These are phyloP conservation scores for Zalaria sp. DNA, from an alignment of 2,329 filamentous ascomycete species.

Conservation along the genomic window DNA sequence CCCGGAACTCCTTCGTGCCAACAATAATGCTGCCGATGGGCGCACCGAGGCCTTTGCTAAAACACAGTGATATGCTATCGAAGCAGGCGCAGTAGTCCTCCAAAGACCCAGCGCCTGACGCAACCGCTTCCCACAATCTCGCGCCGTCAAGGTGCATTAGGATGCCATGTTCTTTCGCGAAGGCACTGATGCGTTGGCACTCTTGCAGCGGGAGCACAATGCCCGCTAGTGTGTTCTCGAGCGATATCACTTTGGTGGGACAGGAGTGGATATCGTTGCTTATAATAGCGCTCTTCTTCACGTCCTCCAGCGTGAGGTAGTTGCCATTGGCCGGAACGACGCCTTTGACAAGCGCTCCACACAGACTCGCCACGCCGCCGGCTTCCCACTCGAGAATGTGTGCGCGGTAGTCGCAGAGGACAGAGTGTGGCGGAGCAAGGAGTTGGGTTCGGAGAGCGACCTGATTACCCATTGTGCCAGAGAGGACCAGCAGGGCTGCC, in stretches of 20 bases:
- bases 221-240: slow-evolving; percentile 78
- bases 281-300: slow-evolving; percentile 50
- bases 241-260: slow-evolving; percentile 65
- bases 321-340: slow-evolving; percentile 56
- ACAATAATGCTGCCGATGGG: slow-evolving; percentile 67
- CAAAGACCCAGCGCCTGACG: slow-evolving; percentile 51
- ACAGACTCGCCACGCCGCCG: slow-evolving; percentile 54
- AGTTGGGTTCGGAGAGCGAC: slow-evolving; percentile 67
- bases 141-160: slow-evolving; percentile 69
- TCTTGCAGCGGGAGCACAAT: slow-evolving; percentile 66
- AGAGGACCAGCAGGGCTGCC: slow-evolving; percentile 66
- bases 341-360: slow-evolving; percentile 54
- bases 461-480: slow-evolving; percentile 92
- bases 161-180: slow-evolving; percentile 48
- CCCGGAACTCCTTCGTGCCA: slow-evolving; percentile 42
- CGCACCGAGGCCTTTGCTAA: slow-evolving; percentile 71
- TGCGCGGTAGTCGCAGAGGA: slow-evolving; percentile 64
- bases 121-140: slow-evolving; percentile 68
- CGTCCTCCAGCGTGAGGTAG: slow-evolving; percentile 64
- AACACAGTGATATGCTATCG: slow-evolving; percentile 64
- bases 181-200: slow-evolving; percentile 52
- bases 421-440: slow-evolving; percentile 61
- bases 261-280: slow-evolving; percentile 61
- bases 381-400: slow-evolving; percentile 64
- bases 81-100: slow-evolving; percentile 54